phyloP scores from a whole-genome alignment of 768 basidiomycete genomes.

The Collybia sp. region DNA sequence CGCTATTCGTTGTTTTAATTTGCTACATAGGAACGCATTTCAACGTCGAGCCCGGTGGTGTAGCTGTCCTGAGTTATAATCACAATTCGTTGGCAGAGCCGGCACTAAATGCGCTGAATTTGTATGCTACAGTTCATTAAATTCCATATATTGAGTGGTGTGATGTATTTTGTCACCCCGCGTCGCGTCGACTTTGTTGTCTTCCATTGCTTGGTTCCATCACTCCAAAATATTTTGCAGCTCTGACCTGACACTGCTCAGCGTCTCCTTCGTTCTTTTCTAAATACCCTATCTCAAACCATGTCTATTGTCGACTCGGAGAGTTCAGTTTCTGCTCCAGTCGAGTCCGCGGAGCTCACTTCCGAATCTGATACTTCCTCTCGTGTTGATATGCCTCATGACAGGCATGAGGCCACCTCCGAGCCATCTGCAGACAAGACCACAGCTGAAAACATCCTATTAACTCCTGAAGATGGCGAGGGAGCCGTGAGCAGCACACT shows the following conservation, averaged over 20 bases:
- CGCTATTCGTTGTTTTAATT: constrained; percentile 1
- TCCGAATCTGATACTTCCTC: constrained; percentile 7
- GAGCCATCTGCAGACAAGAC: constrained; percentile 12
- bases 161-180: constrained; percentile 8
- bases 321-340: constrained; percentile 9
- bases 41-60: constrained; percentile 81
- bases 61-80: constrained; percentile 80
- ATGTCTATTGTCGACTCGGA: constrained; percentile 24
- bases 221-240: constrained; percentile 1
- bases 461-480: constrained; percentile 10
- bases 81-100: constrained; percentile 78
- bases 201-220: constrained; percentile 17
- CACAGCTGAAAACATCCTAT: constrained; percentile 5
- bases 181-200: constrained; percentile 29
- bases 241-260: constrained; percentile 1
- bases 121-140: constrained; percentile 41
- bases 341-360: constrained; percentile 10
- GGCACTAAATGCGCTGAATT: constrained; percentile 67
- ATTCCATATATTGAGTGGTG: not conserved
- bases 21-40: constrained; percentile 66
- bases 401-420: constrained; percentile 19
- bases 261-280: constrained; percentile 5
- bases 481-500: constrained; percentile 8
- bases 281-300: constrained; percentile 1
- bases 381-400: constrained; percentile 20